These are phyloP conservation scores for Echinosophora koreensis DNA, from an alignment of 306 rosid genomes.

Conservation along the genomic window DNA sequence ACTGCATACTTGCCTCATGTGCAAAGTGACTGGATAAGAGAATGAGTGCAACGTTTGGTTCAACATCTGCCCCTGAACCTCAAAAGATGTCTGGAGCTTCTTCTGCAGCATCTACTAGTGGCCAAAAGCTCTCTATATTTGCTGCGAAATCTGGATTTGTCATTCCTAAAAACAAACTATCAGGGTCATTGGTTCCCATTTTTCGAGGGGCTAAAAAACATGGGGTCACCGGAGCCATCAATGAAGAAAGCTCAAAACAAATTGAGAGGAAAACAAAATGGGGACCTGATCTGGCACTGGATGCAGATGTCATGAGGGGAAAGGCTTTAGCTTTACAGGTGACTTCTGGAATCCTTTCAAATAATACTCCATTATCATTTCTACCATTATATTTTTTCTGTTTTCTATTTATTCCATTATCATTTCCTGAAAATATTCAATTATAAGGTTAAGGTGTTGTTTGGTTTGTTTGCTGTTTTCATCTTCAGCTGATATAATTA, in stretches of 20 bases:
- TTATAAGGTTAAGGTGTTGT: no score
- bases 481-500: no score
- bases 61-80: slow-evolving; percentile 55
- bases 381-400: neutral
- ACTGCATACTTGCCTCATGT: neutral
- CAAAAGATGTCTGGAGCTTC: slow-evolving; percentile 70
- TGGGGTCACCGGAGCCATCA: slow-evolving; percentile 58
- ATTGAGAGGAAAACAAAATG: slow-evolving; percentile 79
- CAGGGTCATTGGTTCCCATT: slow-evolving; percentile 85
- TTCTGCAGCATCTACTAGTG: slow-evolving; percentile 55
- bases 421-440: neutral
- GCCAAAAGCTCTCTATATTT: slow-evolving; percentile 81
- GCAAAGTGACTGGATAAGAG: slow-evolving; percentile 46
- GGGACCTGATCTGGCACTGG: slow-evolving; percentile 83
- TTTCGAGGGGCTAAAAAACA: slow-evolving; percentile 66
- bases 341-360: slow-evolving; percentile 39
- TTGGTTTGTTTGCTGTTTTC: no score
- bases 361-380: slow-evolving; percentile 30
- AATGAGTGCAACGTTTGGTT: slow-evolving; percentile 62
- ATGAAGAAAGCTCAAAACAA: slow-evolving; percentile 68
- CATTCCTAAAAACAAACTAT: slow-evolving; percentile 90
- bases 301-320: slow-evolving; percentile 72
- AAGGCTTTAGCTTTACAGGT: slow-evolving; percentile 94
- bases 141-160: slow-evolving; percentile 88
- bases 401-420: slow-evolving; percentile 12